Evolutionary conservation across 1,284 basidiomycete genomes (phyloP).

Genomic region (Ustilago curta): DNA sequence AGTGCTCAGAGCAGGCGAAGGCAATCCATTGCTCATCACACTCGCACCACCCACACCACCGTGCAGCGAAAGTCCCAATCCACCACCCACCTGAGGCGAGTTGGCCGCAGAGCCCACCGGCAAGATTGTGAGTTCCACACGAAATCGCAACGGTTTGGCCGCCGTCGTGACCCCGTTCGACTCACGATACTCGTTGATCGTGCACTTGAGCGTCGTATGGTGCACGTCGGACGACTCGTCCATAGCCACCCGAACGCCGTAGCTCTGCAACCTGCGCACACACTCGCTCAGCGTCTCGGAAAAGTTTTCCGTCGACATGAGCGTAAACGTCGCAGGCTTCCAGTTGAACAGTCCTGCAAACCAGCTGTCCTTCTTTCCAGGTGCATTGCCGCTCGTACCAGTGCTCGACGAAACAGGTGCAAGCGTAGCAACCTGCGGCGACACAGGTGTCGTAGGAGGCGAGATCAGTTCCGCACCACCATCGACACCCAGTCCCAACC

Average conservation of each 20-base stretch:
- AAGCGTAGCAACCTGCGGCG: slow-evolving; percentile 18
- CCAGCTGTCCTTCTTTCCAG: slow-evolving; percentile 79
- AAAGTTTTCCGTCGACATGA: slow-evolving; percentile 72
- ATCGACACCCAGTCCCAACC: slow-evolving; percentile 46
- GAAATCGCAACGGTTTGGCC: slow-evolving; percentile 64
- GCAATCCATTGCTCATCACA: slow-evolving; percentile 24
- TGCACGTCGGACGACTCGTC: slow-evolving; percentile 71
- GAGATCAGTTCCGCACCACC: slow-evolving; percentile 14
- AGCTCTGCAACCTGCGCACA: slow-evolving; percentile 76
- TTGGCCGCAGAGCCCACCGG: slow-evolving; percentile 54
- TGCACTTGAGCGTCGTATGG: slow-evolving; percentile 58
- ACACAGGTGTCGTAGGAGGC: slow-evolving; percentile 37
- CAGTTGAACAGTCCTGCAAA: slow-evolving; percentile 88
- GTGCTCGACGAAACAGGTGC: slow-evolving; percentile 4
- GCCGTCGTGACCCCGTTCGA: slow-evolving; percentile 39
- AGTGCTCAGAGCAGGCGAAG: slow-evolving; percentile 50
- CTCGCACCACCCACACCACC: slow-evolving; percentile 18
- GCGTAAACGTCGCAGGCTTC: slow-evolving; percentile 76
- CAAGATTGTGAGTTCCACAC: slow-evolving; percentile 65
- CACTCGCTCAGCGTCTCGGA: slow-evolving; percentile 77
- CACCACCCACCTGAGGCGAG: slow-evolving; percentile 33
- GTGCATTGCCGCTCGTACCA: slow-evolving; percentile 12
- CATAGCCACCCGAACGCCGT: slow-evolving; percentile 78
- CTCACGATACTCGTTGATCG: slow-evolving; percentile 55
- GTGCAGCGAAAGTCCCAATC: slow-evolving; percentile 30